Evolutionary conservation across 345 rosid genomes (phyloP).

Genomic region (Melaleuca alternifolia): DNA sequence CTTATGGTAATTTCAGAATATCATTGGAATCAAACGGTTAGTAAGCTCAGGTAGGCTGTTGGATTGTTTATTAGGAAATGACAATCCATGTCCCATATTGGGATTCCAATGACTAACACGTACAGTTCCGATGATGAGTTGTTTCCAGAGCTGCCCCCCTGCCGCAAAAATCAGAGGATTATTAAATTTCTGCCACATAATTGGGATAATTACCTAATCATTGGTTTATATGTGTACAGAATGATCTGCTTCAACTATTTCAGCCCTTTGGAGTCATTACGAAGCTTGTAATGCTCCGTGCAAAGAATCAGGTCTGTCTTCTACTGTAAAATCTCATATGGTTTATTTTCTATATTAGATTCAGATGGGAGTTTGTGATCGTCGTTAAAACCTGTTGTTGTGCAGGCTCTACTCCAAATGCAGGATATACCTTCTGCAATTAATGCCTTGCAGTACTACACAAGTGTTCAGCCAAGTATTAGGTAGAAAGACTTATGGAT

Average conservation of each 20-base stretch:
- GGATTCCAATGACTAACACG: neutral
- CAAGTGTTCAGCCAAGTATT: slow-evolving; percentile 79
- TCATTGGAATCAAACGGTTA: neutral
- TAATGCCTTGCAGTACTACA: slow-evolving; percentile 70
- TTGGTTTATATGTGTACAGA: slow-evolving; percentile 24
- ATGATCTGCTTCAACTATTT: slow-evolving; percentile 92
- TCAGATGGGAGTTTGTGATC: neutral
- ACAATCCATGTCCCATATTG: neutral
- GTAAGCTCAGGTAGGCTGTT: neutral
- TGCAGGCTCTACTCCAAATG: slow-evolving; percentile 97
- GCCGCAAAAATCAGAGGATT: neutral
- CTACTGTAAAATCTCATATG: neutral
- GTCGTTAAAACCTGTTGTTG: neutral
- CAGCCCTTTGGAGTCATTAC: slow-evolving; percentile 98
- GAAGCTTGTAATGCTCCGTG: slow-evolving; percentile 97
- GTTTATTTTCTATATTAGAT: neutral
- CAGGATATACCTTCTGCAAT: slow-evolving; percentile 88
- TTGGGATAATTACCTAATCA: neutral
- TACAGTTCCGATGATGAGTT: neutral
- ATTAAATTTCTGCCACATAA: neutral
- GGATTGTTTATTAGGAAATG: neutral
- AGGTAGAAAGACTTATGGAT: slow-evolving; percentile 26
- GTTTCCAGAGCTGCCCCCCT: neutral
- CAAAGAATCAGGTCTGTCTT: slow-evolving; percentile 79
- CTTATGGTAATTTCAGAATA: neutral